These are phyloP conservation scores for Fusarium sp. DNA, from an alignment of 2,329 filamentous ascomycete species.

Conservation along the genomic window DNA sequence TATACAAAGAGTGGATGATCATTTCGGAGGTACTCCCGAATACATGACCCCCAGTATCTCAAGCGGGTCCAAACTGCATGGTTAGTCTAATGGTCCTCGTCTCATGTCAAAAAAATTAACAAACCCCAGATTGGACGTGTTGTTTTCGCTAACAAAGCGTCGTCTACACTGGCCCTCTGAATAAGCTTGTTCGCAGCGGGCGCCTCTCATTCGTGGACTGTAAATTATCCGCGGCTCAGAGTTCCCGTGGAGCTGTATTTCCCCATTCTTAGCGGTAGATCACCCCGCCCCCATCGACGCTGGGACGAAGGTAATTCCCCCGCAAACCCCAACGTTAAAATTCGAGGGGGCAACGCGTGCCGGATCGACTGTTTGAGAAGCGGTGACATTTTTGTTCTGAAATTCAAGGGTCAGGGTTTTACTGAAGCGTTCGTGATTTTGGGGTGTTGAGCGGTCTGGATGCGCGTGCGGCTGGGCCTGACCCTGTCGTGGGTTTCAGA, in stretches of 20 bases:
- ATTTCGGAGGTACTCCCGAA: slow-evolving; percentile 11
- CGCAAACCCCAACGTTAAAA: slow-evolving; percentile 22
- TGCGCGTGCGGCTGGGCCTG: background rate
- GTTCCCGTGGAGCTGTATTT: slow-evolving; percentile 35
- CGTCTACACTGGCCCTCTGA: background rate
- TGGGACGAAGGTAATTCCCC: background rate
- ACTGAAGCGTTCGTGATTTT: background rate
- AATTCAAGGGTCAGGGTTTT: background rate
- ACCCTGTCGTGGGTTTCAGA: background rate
- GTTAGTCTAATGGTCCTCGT: background rate
- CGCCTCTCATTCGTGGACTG: slow-evolving; percentile 5
- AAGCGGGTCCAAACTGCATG: background rate
- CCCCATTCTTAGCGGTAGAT: slow-evolving; percentile 35
- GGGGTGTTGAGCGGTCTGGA: background rate
- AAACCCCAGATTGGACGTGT: background rate
- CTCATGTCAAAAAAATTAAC: background rate
- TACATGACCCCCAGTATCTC: slow-evolving; percentile 3
- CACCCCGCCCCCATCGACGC: slow-evolving; percentile 29
- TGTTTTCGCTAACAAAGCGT: background rate
- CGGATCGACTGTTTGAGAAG: background rate
- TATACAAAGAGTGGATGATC: background rate
- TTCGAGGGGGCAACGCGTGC: background rate
- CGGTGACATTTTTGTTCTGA: background rate
- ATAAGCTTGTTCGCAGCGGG: slow-evolving; percentile 6
- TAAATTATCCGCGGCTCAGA: slow-evolving; percentile 25